Percentiles rank a stretch among this genome's conserved stretches.
phyloP scores from a whole-genome alignment of 2,329 filamentous ascomycete genomes.

The Fusarium camptoceras region DNA sequence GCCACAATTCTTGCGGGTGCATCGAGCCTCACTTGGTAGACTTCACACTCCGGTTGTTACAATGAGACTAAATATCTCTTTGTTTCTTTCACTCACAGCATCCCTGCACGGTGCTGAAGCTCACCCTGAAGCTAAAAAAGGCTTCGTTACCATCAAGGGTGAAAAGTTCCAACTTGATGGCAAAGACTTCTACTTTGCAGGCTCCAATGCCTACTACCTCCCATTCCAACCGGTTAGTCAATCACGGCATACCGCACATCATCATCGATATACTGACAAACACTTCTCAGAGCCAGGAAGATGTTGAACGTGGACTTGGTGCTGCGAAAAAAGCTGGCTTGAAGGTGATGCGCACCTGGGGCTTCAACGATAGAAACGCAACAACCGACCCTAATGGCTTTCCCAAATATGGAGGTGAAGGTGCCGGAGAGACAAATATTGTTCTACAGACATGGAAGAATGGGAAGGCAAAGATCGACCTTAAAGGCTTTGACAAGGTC shows the following conservation, averaged over 20 bases:
- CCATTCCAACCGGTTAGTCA: slow-evolving; percentile 30
- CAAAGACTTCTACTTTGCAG: slow-evolving; percentile 61
- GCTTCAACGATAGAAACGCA: slow-evolving; percentile 16
- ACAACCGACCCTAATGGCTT: slow-evolving; percentile 44
- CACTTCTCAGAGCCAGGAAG: slow-evolving; percentile 56
- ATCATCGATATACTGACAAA: neutral
- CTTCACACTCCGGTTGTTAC: neutral
- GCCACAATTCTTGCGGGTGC: neutral
- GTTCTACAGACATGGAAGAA: slow-evolving; percentile 13
- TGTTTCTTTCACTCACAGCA: neutral
- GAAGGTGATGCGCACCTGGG: slow-evolving; percentile 16
- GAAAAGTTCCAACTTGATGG: slow-evolving; percentile 56
- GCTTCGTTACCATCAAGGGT: slow-evolving; percentile 45
- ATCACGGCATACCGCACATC: fast-evolving
- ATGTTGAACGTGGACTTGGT: slow-evolving; percentile 9
- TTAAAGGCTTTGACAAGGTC: slow-evolving; percentile 7
- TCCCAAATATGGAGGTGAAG: slow-evolving; percentile 57
- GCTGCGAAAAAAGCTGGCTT: slow-evolving; percentile 14
- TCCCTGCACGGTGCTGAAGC: slow-evolving; percentile 9
- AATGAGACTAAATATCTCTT: slow-evolving; percentile 7
- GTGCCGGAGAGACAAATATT: slow-evolving; percentile 61
- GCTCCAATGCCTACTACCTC: slow-evolving; percentile 68
- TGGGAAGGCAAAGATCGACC: slow-evolving; percentile 11
- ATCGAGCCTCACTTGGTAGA: neutral
- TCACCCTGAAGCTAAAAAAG: slow-evolving; percentile 17